Conservation (phyloP, 2,329 filamentous ascomycete species). For the Colletotrichum sp. region DNA sequence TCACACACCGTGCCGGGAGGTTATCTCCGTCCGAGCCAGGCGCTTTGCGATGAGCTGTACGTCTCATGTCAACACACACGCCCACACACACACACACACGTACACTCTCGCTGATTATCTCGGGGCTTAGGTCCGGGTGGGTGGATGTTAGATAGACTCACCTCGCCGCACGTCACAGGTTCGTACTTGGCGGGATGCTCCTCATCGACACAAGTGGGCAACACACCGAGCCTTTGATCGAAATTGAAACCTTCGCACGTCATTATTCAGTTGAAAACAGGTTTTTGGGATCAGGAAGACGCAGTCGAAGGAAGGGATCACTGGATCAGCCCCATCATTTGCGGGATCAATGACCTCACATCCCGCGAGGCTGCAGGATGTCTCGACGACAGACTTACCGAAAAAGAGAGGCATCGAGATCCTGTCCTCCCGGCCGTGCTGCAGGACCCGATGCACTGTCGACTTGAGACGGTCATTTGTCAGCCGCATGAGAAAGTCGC, state of each 20-base stretch:
- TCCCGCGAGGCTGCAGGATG: neutral
- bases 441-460: constrained; percentile 24
- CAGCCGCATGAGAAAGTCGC: constrained; percentile 27
- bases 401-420: constrained; percentile 62
- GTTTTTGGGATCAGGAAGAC: neutral
- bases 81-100: no score
- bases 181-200: constrained; percentile 52
- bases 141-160: neutral
- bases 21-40: neutral
- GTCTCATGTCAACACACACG: neutral
- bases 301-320: neutral
- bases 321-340: neutral
- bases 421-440: constrained; percentile 17
- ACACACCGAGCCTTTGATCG: constrained; percentile 53
- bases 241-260: constrained; percentile 44
- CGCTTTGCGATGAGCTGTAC: constrained; percentile 14
- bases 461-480: constrained; percentile 27
- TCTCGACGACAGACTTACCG: constrained; percentile 31
- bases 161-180: constrained; percentile 54
- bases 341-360: neutral
- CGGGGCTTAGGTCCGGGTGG: neutral
- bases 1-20: neutral
- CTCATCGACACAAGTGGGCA: constrained; percentile 52
- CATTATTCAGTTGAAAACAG: neutral
- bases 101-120: neutral